Evolutionary conservation across 2,329 filamentous ascomycete genomes (phyloP), one percentile per base, ranked within the genome.

Genomic region (Aspergillus fischeri): DNA sequence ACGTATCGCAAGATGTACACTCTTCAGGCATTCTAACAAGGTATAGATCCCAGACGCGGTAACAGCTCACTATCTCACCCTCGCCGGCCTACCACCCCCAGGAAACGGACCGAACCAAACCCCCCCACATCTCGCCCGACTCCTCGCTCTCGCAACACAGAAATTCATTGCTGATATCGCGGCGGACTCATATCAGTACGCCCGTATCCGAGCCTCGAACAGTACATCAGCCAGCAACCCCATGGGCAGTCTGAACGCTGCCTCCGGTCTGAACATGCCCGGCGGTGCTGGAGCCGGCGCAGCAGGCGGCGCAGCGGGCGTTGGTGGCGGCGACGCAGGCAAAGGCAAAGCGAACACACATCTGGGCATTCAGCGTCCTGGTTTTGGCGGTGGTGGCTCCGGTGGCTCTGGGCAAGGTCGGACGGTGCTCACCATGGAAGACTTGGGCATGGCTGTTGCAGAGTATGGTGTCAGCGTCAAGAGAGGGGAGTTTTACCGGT

Each of bases 381-480:
- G 90, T 0, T 93, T 87, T 69, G 91, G 91, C 17, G 94, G 93
- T 62, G 93, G 93, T 65, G 92, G 92, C 0, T 90, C 92, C 68
- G 92, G 92, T 28, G 90, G 91, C 1, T 90, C 87, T 55, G 75
- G 75, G 6, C 91, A 95, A 78, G 96, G 95, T 62, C 83, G 92
- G 62, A 97, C 94, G 20, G 93, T 99, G 55, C 81, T 99, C 60
- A 97, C 94, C 0, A 97, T 99, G 94, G 94, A 99, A 77, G 94
- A 99, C 74, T 75, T 99, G 67, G 94, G 94, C 17, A 97, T 97
- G 92, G 94, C 94, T 1, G 93, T 97, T 29, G 90, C 90, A 32
- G 94, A 99, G 80, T 99, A 97, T 72, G 94, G 94, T 1, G 92
- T 99, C 53, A 99, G 96, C 72, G 90, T 97, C 53, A 97, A 96